phyloP scores from a whole-genome alignment of 768 basidiomycete genomes.

The Lentinula lateritia region DNA sequence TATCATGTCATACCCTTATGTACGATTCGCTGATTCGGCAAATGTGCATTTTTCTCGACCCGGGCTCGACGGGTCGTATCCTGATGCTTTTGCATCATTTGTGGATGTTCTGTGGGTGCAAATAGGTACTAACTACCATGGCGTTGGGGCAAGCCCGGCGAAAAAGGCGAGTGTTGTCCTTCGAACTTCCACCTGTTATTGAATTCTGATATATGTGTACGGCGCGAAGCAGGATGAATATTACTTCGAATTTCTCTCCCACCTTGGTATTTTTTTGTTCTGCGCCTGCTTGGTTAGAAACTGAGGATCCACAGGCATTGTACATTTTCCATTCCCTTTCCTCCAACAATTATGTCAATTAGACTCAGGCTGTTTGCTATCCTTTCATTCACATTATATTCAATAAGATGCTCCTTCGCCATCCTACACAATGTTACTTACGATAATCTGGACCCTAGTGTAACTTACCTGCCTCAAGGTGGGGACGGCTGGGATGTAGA shows the following conservation, averaged over 20 bases:
- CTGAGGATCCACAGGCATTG: background rate
- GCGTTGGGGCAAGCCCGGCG: background rate
- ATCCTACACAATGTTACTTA: background rate
- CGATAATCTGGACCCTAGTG: background rate
- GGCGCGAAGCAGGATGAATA: background rate
- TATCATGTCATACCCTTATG: too few relatives aligned
- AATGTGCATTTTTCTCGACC: too few relatives aligned
- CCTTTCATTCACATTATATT: background rate
- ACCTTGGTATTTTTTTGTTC: background rate
- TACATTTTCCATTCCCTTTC: background rate
- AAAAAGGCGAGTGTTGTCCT: background rate
- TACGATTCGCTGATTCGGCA: background rate
- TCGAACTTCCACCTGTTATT: background rate
- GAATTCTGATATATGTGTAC: background rate
- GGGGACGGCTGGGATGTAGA: background rate
- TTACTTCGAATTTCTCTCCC: background rate
- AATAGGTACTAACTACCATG: too few relatives aligned
- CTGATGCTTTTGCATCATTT: too few relatives aligned
- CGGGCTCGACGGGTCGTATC: too few relatives aligned
- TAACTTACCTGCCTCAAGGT: background rate
- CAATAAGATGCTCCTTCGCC: background rate
- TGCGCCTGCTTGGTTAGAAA: background rate
- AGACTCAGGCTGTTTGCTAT: background rate
- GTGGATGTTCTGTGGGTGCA: too few relatives aligned
- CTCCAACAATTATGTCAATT: background rate